Base-by-base conservation (phyloP, 2,329 filamentous ascomycete genomes). In the Ophiosphaerella korrae region DNA sequence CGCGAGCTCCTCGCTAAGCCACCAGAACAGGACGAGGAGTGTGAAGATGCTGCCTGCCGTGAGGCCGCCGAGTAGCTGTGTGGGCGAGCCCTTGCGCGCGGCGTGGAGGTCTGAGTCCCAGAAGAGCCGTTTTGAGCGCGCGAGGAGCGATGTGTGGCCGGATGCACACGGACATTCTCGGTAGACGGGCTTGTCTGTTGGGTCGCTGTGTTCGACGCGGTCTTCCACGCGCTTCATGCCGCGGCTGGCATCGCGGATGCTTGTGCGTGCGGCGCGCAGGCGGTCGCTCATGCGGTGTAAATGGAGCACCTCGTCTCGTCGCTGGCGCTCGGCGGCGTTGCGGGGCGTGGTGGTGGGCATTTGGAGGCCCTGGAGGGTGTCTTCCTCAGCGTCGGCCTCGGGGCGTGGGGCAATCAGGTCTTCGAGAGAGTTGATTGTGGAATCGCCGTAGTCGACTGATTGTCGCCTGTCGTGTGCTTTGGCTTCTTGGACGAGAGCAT, bases 371-470 rank as follows among this genome's bases (percentile, higher is more conserved):
- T 66, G 60, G 6, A 74, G 52, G 1, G 68, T 72, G 43, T 74
- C 71, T 36, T 74, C 71, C 13, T 74, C 71, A 5, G 50, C 8
- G 5, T 67, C 62, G 32, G 46, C 57, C 21, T 65, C 62, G 18
- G 45, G 42, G 12, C 45, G 61, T 47, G 62, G 69, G 14, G 68
- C 57, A 11, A 78, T 70, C 11, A 80, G 71, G 32, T 77, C 74
- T 59, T 80, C 76, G 7, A 80, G 66, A 3, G 77, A 79, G 39
- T 77, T 73, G 37, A 80, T 74, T 3, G 78, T 81, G 14, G 75
- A 76, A 26, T 80, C 78, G 32, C 77, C 78, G 34, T 74, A 72
- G 29, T 67, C 60, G 14, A 73, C 67, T 21, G 58, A 53, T 18
- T 45, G 45, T 31, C 50, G 50, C 23, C 48, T 44, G 23, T 52